phyloP scores from a whole-genome alignment of 192 early-diverging fungal genomes.

The Radiomyces spectabilis region DNA sequence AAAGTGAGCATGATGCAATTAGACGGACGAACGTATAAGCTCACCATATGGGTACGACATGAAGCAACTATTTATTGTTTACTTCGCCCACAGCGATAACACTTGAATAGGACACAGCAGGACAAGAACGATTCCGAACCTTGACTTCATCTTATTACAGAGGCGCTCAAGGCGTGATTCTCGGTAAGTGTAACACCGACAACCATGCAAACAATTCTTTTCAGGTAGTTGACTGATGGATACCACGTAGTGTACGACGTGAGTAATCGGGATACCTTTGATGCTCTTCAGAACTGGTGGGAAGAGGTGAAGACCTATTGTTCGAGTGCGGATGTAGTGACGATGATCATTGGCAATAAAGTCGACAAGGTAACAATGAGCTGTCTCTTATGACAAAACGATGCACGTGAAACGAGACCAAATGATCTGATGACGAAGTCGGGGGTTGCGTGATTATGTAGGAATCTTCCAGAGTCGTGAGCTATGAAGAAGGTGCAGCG shows the following conservation, averaged over 20 bases:
- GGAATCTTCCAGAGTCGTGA: conserved; percentile 62
- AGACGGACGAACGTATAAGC: conserved; percentile 85
- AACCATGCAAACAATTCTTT: too few relatives aligned
- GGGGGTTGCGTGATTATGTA: conserved; percentile 7
- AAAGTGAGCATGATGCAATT: conserved; percentile 88
- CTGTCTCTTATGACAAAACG: background rate
- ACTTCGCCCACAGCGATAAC: too few relatives aligned
- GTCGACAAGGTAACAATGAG: conserved; percentile 90
- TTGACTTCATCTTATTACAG: conserved; percentile 97
- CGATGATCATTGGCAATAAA: conserved; percentile 98
- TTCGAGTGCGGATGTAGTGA: conserved; percentile 79
- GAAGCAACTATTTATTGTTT: background rate
- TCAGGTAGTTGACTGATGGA: too few relatives aligned
- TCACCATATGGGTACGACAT: conserved; percentile 84
- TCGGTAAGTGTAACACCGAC: conserved; percentile 50
- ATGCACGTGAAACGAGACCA: background rate
- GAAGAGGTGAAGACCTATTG: conserved; percentile 93
- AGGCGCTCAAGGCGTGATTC: conserved; percentile 95
- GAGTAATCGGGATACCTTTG: conserved; percentile 87
- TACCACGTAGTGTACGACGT: conserved; percentile 97
- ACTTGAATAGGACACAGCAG: conserved; percentile 96
- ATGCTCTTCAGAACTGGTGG: conserved; percentile 87
- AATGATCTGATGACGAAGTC: background rate
- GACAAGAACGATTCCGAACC: conserved; percentile 97
- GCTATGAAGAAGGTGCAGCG: conserved; percentile 82